Conservation (phyloP, 768 basidiomycete genomes). For the Boletus barrowsii region DNA sequence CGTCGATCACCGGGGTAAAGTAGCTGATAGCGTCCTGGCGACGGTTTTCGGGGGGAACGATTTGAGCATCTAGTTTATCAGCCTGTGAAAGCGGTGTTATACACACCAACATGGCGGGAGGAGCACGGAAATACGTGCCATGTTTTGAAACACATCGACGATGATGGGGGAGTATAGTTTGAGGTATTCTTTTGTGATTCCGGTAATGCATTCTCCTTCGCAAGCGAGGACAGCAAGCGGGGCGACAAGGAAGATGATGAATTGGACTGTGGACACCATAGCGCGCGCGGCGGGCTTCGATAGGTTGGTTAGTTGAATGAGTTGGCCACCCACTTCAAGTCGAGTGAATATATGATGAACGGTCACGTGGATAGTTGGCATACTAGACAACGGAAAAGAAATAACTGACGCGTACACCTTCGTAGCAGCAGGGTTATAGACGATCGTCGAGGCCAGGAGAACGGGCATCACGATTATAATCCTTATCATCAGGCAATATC, state of each 20-base stretch:
- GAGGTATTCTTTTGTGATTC: conserved; percentile 55
- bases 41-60: conserved; percentile 29
- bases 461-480: background rate
- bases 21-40: conserved; percentile 32
- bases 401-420: too few relatives aligned
- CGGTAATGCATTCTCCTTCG: conserved; percentile 66
- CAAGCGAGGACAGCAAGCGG: conserved; percentile 51
- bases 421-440: background rate
- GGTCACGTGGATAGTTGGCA: conserved; percentile 22
- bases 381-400: background rate
- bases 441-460: background rate
- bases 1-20: conserved; percentile 45
- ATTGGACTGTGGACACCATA: conserved; percentile 22
- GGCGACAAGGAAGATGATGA: conserved; percentile 26
- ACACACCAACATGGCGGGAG: background rate
- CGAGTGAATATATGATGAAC: background rate
- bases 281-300: conserved; percentile 7
- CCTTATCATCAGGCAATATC: background rate
- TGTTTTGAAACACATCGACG: conserved; percentile 33
- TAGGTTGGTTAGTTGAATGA: conserved; percentile 1
- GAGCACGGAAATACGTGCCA: conserved; percentile 38
- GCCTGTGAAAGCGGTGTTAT: conserved; percentile 28
- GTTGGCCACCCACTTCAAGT: background rate
- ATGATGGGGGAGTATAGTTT: conserved; percentile 47
- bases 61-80: conserved; percentile 29